Percentiles rank a stretch among this genome's conserved stretches.
These are phyloP conservation scores for Salicornia ramosissima DNA, from an alignment of 148 eudicot species.

Conservation along the genomic window DNA sequence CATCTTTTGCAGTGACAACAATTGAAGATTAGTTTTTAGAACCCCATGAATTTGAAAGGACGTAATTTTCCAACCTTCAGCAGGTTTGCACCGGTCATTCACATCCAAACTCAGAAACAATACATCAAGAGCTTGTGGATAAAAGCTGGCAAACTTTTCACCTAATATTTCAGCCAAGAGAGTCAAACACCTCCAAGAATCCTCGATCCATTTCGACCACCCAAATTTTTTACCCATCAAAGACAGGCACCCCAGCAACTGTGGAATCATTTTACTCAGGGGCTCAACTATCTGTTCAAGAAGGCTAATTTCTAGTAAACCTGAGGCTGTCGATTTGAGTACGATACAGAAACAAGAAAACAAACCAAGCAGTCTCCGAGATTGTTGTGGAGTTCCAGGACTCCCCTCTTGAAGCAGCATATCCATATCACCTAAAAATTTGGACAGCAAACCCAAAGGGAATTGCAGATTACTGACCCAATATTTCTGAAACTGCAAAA, in stretches of 20 bases:
- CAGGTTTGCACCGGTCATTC: conserved; percentile 25
- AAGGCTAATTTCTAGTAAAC: conserved; percentile 72
- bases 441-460: conserved; percentile 71
- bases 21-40: conserved; percentile 89
- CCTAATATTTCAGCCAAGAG: conserved; percentile 92
- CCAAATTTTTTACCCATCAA: conserved; percentile 83
- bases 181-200: conserved; percentile 95
- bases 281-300: conserved; percentile 83
- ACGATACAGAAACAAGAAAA: conserved; percentile 85
- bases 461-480: conserved; percentile 86
- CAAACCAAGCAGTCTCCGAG: conserved; percentile 71
- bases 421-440: conserved; percentile 97
- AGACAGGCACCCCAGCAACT: conserved; percentile 60
- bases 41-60: conserved; percentile 93
- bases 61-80: conserved; percentile 37
- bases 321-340: conserved; percentile 88
- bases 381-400: conserved; percentile 78
- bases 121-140: conserved; percentile 64
- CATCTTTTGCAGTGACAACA: conserved; percentile 76
- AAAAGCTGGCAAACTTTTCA: conserved; percentile 67
- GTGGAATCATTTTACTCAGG: conserved; percentile 69
- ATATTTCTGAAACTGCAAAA: conserved; percentile 94
- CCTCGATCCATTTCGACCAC: conserved; percentile 85
- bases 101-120: conserved; percentile 67
- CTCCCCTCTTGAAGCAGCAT: conserved; percentile 77